Evolutionary conservation across 1,139 yeast species (phyloP).

Genomic region (Magnusiomyces fungicola): DNA sequence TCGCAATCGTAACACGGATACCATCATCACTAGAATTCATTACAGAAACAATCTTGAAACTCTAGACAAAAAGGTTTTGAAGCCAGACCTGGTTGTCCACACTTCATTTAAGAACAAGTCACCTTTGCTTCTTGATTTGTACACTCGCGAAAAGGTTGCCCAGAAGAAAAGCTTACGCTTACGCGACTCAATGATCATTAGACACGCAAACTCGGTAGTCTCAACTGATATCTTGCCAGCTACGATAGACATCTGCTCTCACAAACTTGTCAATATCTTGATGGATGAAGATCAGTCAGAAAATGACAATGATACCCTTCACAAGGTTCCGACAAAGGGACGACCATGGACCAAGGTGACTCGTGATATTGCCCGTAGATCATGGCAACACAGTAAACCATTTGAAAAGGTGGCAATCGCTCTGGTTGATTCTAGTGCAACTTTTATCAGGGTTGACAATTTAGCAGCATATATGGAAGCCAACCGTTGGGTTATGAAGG

Average conservation of each 20-base stretch:
- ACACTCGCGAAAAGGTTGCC: conserved; percentile 57
- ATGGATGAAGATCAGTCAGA: conserved; percentile 10
- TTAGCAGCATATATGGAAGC: conserved; percentile 83
- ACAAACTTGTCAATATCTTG: conserved; percentile 43
- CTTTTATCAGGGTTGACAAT: conserved; percentile 71
- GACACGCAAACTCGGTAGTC: conserved; percentile 67
- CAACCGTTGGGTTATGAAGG: conserved; percentile 70
- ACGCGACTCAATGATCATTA: conserved; percentile 86
- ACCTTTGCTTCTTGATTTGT: conserved; percentile 58
- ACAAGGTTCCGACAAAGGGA: conserved; percentile 20
- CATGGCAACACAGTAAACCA: conserved; percentile 72
- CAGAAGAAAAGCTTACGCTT: conserved; percentile 63
- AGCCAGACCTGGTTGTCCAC: conserved; percentile 51
- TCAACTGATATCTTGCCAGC: conserved; percentile 71
- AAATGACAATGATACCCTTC: conserved; percentile 18
- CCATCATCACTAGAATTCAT: conserved; percentile 51
- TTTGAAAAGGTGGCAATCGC: conserved; percentile 59
- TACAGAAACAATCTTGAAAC: conserved; percentile 64
- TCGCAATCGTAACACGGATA: conserved; percentile 57
- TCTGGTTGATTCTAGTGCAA: conserved; percentile 33
- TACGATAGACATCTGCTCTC: conserved; percentile 71
- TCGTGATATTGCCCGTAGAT: conserved; percentile 81
- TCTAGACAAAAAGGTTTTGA: conserved; percentile 70
- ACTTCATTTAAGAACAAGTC: conserved; percentile 38
- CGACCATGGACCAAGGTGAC: conserved; percentile 62